Evolutionary conservation across 495 filamentous ascomycete species (phyloP), one percentile per base, ranked within the genome.

Genomic region (Parathielavia hyrcaniae): DNA sequence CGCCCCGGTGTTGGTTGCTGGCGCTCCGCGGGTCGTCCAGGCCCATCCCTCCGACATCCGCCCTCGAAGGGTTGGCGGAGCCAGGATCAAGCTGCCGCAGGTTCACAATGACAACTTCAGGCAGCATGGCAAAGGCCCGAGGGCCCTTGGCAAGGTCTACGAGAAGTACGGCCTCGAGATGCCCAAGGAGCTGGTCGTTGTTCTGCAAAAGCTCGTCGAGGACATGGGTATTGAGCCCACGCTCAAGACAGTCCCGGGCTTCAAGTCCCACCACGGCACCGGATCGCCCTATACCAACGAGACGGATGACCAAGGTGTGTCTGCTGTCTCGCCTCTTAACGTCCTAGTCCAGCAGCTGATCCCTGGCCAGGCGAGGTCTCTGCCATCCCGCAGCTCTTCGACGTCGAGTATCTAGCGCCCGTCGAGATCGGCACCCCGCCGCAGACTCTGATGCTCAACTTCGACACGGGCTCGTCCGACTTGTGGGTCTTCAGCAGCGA

Each of bases 391-490:
- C 64, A 71, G 26, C 62, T 82, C 70, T 86, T 87, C 62, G 87
- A 90, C 64, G 76, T 80, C 20, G 68, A 82, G 69, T 90, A 88
- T 61, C 75, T 91, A 19, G 82, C 77, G 19, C 75, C 79, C 14
- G 83, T 91, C 26, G 64, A 75, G 20, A 88, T 91, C 66, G 88
- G 88, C 9, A 87, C 84, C 6, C 88, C 88, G 23, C 75, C 79
- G 9, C 86, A 91, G 76, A 84, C 71, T 4, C 63, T 91, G 61
- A 85, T 72, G 39, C 72, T 91, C 47, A 81, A 89, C 66, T 88
- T 90, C 53, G 88, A 91, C 71, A 89, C 87, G 26, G 88, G 86
- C 10, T 88, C 85, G 36, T 79, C 83, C 13, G 88, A 90, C 77
- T 75, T 91, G 73, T 90, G 83, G 72, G 86, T 81, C 38, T 74